Evolutionary conservation across 768 basidiomycete species (phyloP), one percentile per base, ranked within the genome.

Genomic region (Grammothele lineata): DNA sequence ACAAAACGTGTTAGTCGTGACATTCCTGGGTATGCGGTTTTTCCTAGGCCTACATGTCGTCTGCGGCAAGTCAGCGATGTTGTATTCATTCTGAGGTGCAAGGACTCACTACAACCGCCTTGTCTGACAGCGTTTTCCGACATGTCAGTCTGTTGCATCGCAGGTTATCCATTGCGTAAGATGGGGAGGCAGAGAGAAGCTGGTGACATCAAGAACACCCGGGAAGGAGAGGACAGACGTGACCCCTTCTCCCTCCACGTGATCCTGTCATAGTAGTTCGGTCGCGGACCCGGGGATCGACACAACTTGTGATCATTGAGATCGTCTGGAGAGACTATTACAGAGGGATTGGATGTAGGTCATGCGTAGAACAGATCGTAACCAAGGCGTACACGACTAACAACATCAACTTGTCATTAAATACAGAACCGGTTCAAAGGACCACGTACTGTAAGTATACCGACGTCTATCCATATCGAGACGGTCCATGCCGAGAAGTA

Each of bases 61-160:
- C 79, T 80, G 43, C 11, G 23, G 34, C n/a, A 25, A 10, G 40
- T 51, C 22, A 49, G 26, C 17, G n/a, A n/a, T n/a, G n/a, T n/a
- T n/a, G 12, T n/a, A 26, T 37, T 24, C 17, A 37, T 24, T 10
- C 27, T 30, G 27, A 30, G 27, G 14, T 30, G 27, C 14, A 30
- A 40, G 34, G 37, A 72, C 88, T 64, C 59, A 92, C 89, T 51
- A 92, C 89, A 10, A 92, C 89, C 3, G 89, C 89, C 62, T 88
- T 91, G 57, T 90, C 89, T 2, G 71, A 69, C 37, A 92, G 63
- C 2, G 73, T 51, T 56, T 75, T 75, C 47, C 88, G 78, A 63
- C 87, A 90, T 15, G 78, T 85, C 47, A 89, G 71, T n/a, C 82
- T 75, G 62, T 90, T 90, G 60, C 87, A 90, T 56, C 80, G 85